Evolutionary conservation across 805 yeast genomes (phyloP).

Genomic region (Yamadazyma olivae): DNA sequence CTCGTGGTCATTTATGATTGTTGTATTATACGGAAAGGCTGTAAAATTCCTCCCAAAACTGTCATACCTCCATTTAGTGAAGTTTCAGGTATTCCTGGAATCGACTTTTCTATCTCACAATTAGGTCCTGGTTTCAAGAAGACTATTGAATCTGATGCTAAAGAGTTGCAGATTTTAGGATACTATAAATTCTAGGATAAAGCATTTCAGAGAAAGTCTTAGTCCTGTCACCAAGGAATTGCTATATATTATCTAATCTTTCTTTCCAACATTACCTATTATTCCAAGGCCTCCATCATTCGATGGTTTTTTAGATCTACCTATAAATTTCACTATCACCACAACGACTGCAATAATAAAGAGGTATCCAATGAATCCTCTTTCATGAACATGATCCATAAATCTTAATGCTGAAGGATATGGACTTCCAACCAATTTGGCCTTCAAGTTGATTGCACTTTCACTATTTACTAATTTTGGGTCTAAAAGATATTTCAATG

Average conservation of each 20-base stretch:
- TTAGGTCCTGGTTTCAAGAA: constrained; percentile 31
- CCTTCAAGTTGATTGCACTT: constrained; percentile 8
- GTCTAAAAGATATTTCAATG: constrained; percentile 38
- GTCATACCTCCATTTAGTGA: constrained; percentile 53
- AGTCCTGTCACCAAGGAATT: no score
- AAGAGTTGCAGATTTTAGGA: constrained; percentile 20
- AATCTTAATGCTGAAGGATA: constrained; percentile 34
- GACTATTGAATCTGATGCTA: constrained; percentile 36
- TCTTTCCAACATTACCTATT: constrained; percentile 19
- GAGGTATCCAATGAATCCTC: constrained; percentile 43
- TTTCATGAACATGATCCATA: constrained; percentile 43
- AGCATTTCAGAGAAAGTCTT: not conserved
- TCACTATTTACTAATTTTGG: constrained; percentile 18
- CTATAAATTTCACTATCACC: not conserved
- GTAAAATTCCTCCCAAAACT: constrained; percentile 38
- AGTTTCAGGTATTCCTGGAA: constrained; percentile 40
- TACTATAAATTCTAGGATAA: not conserved
- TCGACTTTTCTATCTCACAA: constrained; percentile 20
- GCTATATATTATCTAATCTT: no score
- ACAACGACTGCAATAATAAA: constrained; percentile 2
- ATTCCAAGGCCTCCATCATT: constrained; percentile 14
- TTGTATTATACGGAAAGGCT: constrained; percentile 42
- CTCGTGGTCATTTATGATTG: constrained; percentile 48
- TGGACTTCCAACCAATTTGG: constrained; percentile 43
- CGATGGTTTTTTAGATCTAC: not conserved